phyloP scores from a whole-genome alignment of 78 protist species.

The Guillardia theta region DNA sequence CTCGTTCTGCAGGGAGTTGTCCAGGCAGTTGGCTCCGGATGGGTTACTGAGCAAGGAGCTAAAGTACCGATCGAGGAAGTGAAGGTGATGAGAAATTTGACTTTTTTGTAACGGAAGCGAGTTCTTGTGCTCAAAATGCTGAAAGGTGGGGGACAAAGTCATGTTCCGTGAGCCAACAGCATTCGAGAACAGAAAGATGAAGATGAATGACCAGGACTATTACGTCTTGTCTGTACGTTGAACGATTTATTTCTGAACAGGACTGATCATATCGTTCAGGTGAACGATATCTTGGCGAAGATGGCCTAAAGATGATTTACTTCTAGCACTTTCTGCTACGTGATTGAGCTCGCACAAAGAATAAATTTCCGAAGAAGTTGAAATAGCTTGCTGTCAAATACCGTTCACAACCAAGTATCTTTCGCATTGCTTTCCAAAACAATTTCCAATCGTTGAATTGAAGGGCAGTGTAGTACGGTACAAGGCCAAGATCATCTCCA shows the following conservation, averaged over 20 bases:
- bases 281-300: slow-evolving; percentile 4
- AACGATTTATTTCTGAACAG: too few relatives aligned
- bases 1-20: too few relatives aligned
- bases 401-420: too few relatives aligned
- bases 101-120: neutral
- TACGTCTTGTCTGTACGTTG: neutral
- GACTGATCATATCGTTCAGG: too few relatives aligned
- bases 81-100: neutral
- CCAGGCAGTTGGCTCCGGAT: neutral
- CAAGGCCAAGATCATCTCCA: too few relatives aligned
- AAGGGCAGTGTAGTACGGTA: too few relatives aligned
- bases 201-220: neutral
- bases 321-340: too few relatives aligned
- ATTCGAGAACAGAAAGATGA: slow-evolving; percentile 9
- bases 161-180: slow-evolving; percentile 11
- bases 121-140: neutral
- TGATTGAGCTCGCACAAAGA: too few relatives aligned
- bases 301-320: neutral
- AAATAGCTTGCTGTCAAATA: too few relatives aligned
- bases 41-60: neutral
- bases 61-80: neutral
- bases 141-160: neutral
- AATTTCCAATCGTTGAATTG: too few relatives aligned
- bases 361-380: too few relatives aligned
- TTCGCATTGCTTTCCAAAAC: too few relatives aligned